Evolutionary conservation across 148 eudicot species (phyloP).

Genomic region (Persicaria tinctoria): DNA sequence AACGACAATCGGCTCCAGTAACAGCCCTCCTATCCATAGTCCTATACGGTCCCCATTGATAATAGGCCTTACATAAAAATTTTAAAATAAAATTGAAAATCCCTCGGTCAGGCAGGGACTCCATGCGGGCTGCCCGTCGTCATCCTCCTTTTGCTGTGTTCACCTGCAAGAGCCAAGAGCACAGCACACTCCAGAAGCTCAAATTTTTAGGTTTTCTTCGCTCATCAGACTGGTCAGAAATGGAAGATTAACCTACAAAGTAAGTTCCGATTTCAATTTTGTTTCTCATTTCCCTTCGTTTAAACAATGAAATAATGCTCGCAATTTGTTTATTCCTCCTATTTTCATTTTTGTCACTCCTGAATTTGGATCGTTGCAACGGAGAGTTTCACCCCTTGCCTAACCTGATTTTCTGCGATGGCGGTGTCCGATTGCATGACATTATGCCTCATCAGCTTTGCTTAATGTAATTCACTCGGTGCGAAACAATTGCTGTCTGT

Average conservation of each 20-base stretch:
- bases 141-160: too few relatives aligned
- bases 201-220: not conserved
- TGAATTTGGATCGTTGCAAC: not conserved
- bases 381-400: not conserved
- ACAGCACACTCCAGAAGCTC: not conserved
- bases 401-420: not conserved
- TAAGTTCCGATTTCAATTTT: not conserved
- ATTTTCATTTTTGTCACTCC: not conserved
- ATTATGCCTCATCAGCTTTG: not conserved
- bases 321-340: not conserved
- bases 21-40: too few relatives aligned
- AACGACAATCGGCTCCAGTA: too few relatives aligned
- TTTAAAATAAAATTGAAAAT: too few relatives aligned
- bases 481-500: not conserved
- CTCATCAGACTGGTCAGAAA: not conserved
- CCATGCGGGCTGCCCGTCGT: too few relatives aligned
- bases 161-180: not conserved
- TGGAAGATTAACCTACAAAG: not conserved
- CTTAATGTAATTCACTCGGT: too few relatives aligned
- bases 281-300: not conserved
- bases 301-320: not conserved
- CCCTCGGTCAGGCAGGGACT: too few relatives aligned
- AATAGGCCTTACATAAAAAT: too few relatives aligned
- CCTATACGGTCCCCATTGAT: too few relatives aligned
- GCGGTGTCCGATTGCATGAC: not conserved